phyloP scores from a whole-genome alignment of 495 filamentous ascomycete genomes.

The Penicillium flavigenum region DNA sequence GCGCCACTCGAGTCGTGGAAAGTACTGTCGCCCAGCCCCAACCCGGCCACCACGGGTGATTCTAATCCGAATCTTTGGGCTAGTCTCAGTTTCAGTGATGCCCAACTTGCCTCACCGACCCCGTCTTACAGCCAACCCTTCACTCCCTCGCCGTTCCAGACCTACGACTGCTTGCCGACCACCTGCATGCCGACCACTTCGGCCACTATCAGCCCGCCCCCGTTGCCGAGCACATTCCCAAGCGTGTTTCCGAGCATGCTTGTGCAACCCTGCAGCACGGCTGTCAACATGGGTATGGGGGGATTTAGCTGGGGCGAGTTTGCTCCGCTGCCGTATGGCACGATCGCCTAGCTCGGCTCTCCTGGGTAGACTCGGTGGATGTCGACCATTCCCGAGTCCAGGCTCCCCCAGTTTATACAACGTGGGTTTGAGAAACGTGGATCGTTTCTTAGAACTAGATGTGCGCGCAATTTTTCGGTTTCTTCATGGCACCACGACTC shows the following conservation, averaged over 20 bases:
- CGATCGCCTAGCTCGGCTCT: conserved; percentile 46
- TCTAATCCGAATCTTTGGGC: conserved; percentile 76
- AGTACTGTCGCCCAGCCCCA: conserved; percentile 83
- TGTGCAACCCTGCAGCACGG: conserved; percentile 74
- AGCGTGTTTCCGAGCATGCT: conserved; percentile 62
- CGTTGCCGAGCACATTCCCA: conserved; percentile 56
- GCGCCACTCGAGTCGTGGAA: conserved; percentile 89
- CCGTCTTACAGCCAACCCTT: conserved; percentile 79
- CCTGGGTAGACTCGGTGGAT: conserved; percentile 16
- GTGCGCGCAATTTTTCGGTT: conserved; percentile 2
- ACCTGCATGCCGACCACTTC: conserved; percentile 59
- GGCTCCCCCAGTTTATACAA: conserved; percentile 7
- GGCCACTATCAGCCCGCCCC: conserved; percentile 65
- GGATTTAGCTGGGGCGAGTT: conserved; percentile 76
- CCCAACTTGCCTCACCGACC: conserved; percentile 68
- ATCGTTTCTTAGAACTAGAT: conserved; percentile 16
- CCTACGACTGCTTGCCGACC: conserved; percentile 63
- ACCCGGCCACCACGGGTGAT: conserved; percentile 69
- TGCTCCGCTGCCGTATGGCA: conserved; percentile 56
- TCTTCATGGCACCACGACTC: not conserved
- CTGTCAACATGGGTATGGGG: conserved; percentile 58
- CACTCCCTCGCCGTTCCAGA: conserved; percentile 67
- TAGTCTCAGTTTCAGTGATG: conserved; percentile 67
- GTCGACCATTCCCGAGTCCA: conserved; percentile 15
- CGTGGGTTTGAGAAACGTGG: conserved; percentile 18